Evolutionary conservation across 1,284 basidiomycete genomes (phyloP), one percentile per base, ranked within the genome.

Genomic region (Inonotus hispidus): DNA sequence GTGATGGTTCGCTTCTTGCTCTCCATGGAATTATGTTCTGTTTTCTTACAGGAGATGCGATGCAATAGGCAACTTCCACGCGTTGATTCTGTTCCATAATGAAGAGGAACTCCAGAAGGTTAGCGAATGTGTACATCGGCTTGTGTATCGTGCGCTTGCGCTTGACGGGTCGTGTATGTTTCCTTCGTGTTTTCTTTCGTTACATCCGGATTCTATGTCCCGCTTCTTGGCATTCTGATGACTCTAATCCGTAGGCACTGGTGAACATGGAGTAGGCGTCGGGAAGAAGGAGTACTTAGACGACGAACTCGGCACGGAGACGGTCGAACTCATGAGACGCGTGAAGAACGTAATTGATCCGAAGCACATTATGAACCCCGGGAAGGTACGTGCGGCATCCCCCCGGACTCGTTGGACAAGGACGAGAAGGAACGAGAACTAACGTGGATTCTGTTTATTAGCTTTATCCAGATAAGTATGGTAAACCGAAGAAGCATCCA

Each of bases 1-100:
- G 81, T 11, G 81, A 83, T 65, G 81, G 53, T 80, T 55, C 76
- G 79, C 67, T 73, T 74, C 38, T 75, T 75, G 65, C 73, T 70
- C 66, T 39, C 71, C 70, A 68, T 2, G 73, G 75, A 60, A 71
- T 11, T 58, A 43, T 10, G 54, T 56, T 19, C 61, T n/a, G n/a
- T n/a, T 66, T 43, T 16, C 41, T 19, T 16, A 43, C 41, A 7
- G 41, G 19, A n/a, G 16, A 1, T 16, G 19, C 2, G 2, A n/a
- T 2, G 38, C 41, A 4, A 35, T 65, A 69, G 70, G 43, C 13
- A 71, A 71, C 53, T 71, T 71, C 64, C 71, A 69, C 45, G 63
- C 68, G 2, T 55, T 65, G 14, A 58, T 75, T 19, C 65, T 73
- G 2, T 74, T 72, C 68, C 60, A 65, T 32, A 67, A 66, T 41